Evolutionary conservation across 169 alveolate species (phyloP).

Genomic region (Amoebophrya sp.): DNA sequence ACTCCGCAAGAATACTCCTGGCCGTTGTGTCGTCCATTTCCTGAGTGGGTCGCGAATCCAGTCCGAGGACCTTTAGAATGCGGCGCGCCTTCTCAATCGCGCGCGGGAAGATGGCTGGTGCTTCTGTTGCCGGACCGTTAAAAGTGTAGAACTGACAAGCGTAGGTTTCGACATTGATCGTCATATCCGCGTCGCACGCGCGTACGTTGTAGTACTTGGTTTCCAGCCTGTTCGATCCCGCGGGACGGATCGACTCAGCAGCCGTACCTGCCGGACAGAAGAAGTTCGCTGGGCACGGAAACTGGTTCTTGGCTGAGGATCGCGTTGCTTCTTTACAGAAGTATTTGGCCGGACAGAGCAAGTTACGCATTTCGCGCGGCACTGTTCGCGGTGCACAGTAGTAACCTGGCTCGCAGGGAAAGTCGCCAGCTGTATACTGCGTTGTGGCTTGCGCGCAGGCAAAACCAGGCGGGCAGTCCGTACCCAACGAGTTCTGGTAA

Average conservation of each 20-base stretch:
- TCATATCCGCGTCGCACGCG: neutral
- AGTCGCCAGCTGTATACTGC: conserved; percentile 31
- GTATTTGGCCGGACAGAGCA: conserved; percentile 32
- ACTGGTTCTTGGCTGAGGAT: neutral
- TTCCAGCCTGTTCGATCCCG: neutral
- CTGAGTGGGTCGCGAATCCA: conserved; percentile 5
- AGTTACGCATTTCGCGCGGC: conserved; percentile 31
- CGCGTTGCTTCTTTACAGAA: conserved; percentile 35
- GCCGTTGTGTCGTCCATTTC: neutral
- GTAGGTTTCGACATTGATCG: neutral
- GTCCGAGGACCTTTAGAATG: neutral
- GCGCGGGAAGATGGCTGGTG: neutral
- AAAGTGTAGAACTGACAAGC: conserved; percentile 1
- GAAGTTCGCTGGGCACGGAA: conserved; percentile 26
- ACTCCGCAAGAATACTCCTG: neutral
- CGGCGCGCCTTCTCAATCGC: neutral
- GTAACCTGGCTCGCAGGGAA: conserved; percentile 37
- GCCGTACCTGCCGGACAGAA: conserved; percentile 25
- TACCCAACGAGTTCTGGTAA: conserved; percentile 31
- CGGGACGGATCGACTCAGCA: conserved; percentile 4
- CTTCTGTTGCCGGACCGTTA: neutral
- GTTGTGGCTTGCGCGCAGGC: conserved; percentile 33
- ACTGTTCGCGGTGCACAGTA: conserved; percentile 32
- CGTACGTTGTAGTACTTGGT: neutral
- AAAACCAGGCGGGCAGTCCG: conserved; percentile 36